Conservation (phyloP, 495 filamentous ascomycete species). For the Immersiella caudata region DNA sequence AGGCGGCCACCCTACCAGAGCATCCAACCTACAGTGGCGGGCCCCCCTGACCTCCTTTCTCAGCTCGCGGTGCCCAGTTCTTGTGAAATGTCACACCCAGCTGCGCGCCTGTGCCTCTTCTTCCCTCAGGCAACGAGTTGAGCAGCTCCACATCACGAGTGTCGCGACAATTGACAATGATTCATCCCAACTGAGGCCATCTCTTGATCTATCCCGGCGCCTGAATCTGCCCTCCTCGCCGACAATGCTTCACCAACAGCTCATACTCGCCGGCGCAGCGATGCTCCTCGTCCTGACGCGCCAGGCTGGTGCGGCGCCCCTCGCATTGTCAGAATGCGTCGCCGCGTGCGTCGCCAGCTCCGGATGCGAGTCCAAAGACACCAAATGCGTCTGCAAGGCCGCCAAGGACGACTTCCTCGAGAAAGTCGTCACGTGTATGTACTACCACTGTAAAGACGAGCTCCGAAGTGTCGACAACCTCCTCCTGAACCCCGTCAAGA, state of each 20-base stretch:
- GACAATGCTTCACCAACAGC: slow-evolving; percentile 20
- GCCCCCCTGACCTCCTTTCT: not conserved
- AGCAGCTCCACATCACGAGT: not conserved
- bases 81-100: not conserved
- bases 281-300: slow-evolving; percentile 16
- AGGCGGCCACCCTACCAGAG: not conserved
- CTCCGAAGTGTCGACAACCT: slow-evolving; percentile 25
- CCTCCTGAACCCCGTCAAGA: slow-evolving; percentile 31
- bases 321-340: slow-evolving; percentile 31
- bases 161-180: not conserved
- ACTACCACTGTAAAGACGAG: slow-evolving; percentile 33
- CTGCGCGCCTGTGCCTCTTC: not conserved
- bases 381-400: slow-evolving; percentile 34
- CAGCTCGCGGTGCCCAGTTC: not conserved
- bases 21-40: too few species aligned
- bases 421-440: slow-evolving; percentile 34
- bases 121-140: not conserved
- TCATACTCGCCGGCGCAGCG: slow-evolving; percentile 20
- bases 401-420: slow-evolving; percentile 29
- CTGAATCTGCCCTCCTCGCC: not conserved
- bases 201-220: not conserved
- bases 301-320: slow-evolving; percentile 16
- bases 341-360: slow-evolving; percentile 26
- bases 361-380: slow-evolving; percentile 26
- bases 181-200: not conserved